A percentile compares a stretch with the other conserved stretches of the same genome.
phyloP scores from a whole-genome alignment of 768 basidiomycete species.

The Rhizopogon salebrosus region DNA sequence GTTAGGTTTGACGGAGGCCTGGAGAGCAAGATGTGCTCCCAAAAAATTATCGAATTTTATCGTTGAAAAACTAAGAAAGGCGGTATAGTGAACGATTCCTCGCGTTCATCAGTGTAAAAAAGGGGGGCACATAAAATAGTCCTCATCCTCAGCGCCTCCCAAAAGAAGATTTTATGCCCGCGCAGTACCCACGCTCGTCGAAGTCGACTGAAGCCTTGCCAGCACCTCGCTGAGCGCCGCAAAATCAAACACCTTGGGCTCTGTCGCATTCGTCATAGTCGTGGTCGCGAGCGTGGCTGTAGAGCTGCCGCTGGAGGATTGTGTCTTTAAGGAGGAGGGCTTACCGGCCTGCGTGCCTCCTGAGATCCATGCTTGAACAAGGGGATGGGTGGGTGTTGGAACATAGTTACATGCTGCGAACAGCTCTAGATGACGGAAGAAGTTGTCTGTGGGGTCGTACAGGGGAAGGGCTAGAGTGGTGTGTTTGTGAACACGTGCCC shows the following conservation, averaged over 20 bases:
- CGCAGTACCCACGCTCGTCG: background rate
- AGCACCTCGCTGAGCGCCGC: constrained; percentile 19
- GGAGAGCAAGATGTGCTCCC: no score
- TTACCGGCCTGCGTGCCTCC: constrained; percentile 16
- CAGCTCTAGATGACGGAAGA: constrained; percentile 42
- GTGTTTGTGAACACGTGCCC: background rate
- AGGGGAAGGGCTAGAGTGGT: constrained; percentile 41
- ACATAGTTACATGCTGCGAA: constrained; percentile 37
- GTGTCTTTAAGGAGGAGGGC: constrained; percentile 7
- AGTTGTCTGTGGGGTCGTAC: constrained; percentile 44
- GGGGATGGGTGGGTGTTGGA: constrained; percentile 36
- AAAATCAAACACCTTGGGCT: constrained; percentile 17
- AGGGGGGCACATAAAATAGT: no score
- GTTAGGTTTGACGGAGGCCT: no score
- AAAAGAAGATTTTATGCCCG: background rate
- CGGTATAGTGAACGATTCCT: background rate
- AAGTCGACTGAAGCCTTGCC: constrained; percentile 19
- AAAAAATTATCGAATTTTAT: background rate
- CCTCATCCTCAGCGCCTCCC: no score
- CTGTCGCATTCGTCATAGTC: constrained; percentile 7
- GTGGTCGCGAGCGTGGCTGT: constrained; percentile 10
- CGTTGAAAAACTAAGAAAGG: no score
- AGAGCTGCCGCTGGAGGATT: constrained; percentile 4
- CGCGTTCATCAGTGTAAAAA: background rate
- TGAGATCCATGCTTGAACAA: constrained; percentile 34